Percentiles rank a stretch among this genome's conserved stretches.
These are phyloP conservation scores for Porcisia hertigi DNA, from an alignment of 208 protist genomes.

Conservation along the genomic window DNA sequence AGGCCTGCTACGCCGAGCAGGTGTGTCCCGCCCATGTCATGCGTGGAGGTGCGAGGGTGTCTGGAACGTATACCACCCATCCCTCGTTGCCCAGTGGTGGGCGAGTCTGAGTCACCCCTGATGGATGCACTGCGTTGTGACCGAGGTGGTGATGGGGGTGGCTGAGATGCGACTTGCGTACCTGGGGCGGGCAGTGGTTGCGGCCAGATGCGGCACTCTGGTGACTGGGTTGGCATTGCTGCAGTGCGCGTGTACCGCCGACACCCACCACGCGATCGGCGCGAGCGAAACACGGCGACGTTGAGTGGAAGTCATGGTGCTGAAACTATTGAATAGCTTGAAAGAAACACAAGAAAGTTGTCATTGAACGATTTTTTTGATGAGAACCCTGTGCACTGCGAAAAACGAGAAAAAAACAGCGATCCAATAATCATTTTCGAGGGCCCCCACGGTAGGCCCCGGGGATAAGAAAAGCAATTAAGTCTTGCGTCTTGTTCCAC, in stretches of 20 bases:
- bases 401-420: neutral
- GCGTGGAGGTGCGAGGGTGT: neutral
- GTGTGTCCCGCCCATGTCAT: neutral
- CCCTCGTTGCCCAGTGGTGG: neutral
- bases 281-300: too few species aligned
- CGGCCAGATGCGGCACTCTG: neutral
- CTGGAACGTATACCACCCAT: neutral
- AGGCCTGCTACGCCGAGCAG: neutral
- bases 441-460: conserved; percentile 38
- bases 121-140: neutral
- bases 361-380: too few species aligned
- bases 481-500: conserved; percentile 32
- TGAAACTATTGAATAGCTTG: too few species aligned
- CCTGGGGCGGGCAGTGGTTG: neutral
- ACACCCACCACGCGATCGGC: neutral
- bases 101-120: neutral
- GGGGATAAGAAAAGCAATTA: conserved; percentile 40
- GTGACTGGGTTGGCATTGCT: neutral
- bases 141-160: neutral
- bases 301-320: neutral
- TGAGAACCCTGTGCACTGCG: too few species aligned
- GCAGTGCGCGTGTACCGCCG: neutral
- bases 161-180: neutral
- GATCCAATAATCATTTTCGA: conserved; percentile 19
- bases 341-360: too few species aligned